phyloP scores from a whole-genome alignment of 148 eudicot genomes.

The Fagopyrum esculentum region DNA sequence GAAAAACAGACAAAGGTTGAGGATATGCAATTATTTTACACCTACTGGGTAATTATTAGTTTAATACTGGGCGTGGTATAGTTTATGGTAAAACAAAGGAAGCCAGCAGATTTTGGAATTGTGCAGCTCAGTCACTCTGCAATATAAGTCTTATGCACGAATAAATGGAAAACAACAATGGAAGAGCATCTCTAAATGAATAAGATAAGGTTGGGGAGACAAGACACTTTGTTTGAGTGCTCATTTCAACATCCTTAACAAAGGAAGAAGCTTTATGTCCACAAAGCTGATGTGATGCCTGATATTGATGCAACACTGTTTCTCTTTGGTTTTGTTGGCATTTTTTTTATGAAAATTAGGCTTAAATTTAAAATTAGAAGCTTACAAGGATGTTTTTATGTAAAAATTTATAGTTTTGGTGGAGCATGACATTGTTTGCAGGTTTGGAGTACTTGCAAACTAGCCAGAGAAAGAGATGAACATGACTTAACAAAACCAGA shows the following conservation, averaged over 20 bases:
- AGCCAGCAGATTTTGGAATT: slow-evolving; percentile 1
- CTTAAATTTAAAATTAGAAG: too few species aligned
- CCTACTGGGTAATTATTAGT: neutral
- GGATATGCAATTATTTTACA: neutral
- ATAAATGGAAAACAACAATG: too few species aligned
- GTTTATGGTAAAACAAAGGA: neutral
- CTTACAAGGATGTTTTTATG: too few species aligned
- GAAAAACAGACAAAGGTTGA: neutral
- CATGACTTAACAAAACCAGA: too few species aligned
- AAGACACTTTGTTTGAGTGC: neutral
- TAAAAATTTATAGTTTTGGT: too few species aligned
- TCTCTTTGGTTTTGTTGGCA: neutral
- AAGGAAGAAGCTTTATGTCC: neutral
- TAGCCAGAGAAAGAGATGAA: too few species aligned
- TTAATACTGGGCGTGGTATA: neutral
- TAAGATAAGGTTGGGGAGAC: neutral
- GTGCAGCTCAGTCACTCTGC: neutral
- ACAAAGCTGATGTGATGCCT: neutral
- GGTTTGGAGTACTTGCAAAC: too few species aligned
- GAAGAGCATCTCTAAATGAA: neutral
- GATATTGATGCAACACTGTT: neutral
- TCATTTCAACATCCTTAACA: neutral
- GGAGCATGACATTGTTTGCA: neutral
- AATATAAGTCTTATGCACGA: neutral
- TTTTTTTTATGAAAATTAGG: neutral